These are phyloP conservation scores for Prosopis cineraria DNA, from an alignment of 306 rosid species.

Conservation along the genomic window DNA sequence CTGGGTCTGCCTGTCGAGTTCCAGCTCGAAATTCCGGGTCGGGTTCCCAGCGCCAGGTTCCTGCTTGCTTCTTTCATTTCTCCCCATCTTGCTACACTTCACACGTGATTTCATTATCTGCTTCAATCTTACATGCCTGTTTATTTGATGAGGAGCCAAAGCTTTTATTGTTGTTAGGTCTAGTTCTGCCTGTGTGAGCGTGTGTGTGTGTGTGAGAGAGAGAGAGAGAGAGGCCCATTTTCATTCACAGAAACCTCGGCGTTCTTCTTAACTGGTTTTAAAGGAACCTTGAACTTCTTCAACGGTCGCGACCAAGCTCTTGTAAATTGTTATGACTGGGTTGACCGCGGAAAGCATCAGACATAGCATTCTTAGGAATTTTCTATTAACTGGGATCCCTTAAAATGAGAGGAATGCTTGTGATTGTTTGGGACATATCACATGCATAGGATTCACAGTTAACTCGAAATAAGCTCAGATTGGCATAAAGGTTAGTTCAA, in stretches of 20 bases:
- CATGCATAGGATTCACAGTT: background rate
- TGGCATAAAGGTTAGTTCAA: background rate
- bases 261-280: background rate
- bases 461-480: background rate
- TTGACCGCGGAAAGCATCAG: background rate
- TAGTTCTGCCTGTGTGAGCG: slow-evolving; percentile 19
- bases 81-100: slow-evolving; percentile 23
- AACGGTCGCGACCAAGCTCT: background rate
- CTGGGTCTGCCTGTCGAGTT: slow-evolving; percentile 89
- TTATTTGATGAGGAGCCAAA: background rate
- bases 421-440: background rate
- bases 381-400: background rate
- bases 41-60: slow-evolving; percentile 97
- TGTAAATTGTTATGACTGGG: background rate
- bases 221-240: slow-evolving; percentile 14
- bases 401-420: too few relatives aligned
- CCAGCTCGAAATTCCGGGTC: slow-evolving; percentile 79
- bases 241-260: slow-evolving; percentile 6
- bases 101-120: slow-evolving; percentile 22
- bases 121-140: background rate
- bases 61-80: background rate
- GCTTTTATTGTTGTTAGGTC: slow-evolving; percentile 21
- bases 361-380: background rate
- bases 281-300: background rate
- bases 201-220: slow-evolving; percentile 11